Base-by-base conservation (phyloP, 345 rosid genomes). In the Murraya paniculata region DNA sequence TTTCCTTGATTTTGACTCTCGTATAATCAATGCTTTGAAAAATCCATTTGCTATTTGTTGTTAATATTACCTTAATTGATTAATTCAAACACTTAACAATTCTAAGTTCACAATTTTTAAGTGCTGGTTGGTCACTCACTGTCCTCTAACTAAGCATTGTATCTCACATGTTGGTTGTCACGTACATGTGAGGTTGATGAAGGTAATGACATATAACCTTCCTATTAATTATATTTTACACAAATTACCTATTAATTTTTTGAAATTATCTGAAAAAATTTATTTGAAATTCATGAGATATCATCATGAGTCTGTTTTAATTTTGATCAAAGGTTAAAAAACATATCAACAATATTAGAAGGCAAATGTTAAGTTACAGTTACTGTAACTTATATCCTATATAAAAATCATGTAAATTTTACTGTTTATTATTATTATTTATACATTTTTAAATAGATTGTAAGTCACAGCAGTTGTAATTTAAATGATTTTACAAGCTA, bases 181-280 rank as follows among this genome's bases (percentile, higher is more conserved):
- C 77, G 79, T 77, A 64, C 84, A 36, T 78, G 68, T 76, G 86
- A 69, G 82, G 83, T 79, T 79, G 88, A 82, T 74, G 48, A 59
- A 70, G 56, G 83, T 78, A 84, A 76, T 9, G 84, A 78, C 83
- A 10, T 22, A 55, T 66, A 81, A 81, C 87, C 79, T 84, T 71
- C 82, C 33, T 21, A 2, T 19, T 56, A 16, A 25, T 36, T 7
- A 0, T 2, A 0, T 8, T 27, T 11, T 1, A 35, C 1, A 0
- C 9, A 4, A 11, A 16, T 3, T 36, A 45, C 18, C 5, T 7
- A 2, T 7, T 0, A 18, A 7, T 6, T 57, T 57, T 11, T 35
- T 3, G 0, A 8, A 1, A n/a, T 21, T 19, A 30, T 7, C 5
- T 64, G 16, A 30, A 3, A 13, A 45, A 11, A 11, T 0, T 33